phyloP scores from a whole-genome alignment of 305 asterid genomes.

The Petunia hybrid region DNA sequence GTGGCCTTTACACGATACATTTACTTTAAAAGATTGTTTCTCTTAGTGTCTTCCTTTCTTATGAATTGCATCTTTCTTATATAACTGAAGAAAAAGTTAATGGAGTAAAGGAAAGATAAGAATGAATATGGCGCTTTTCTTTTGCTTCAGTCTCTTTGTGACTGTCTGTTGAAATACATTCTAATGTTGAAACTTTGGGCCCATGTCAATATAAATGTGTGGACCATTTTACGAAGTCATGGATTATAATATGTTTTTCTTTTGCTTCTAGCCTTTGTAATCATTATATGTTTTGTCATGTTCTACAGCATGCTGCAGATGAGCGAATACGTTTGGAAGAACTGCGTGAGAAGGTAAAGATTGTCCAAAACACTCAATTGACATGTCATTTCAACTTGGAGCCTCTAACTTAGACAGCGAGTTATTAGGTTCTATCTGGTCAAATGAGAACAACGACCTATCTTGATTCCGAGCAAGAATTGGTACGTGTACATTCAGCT shows the following conservation, averaged over 20 bases:
- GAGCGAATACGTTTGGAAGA: constrained; percentile 96
- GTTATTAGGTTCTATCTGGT: constrained; percentile 79
- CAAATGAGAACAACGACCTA: constrained; percentile 69
- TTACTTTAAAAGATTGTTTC: constrained; percentile 24
- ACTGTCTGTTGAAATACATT: neutral
- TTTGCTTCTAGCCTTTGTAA: constrained; percentile 30
- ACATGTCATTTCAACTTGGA: constrained; percentile 30
- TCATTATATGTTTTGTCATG: constrained; percentile 36
- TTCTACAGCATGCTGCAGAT: constrained; percentile 96
- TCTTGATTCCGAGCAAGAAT: constrained; percentile 77
- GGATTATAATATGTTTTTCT: constrained; percentile 30
- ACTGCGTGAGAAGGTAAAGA: constrained; percentile 78
- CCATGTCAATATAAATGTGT: neutral
- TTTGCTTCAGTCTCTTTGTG: constrained; percentile 15
- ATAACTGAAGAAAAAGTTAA: neutral
- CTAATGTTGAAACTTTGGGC: neutral
- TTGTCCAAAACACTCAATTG: constrained; percentile 32
- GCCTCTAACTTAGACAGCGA: constrained; percentile 26
- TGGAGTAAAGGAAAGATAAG: no score
- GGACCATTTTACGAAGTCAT: constrained; percentile 24
- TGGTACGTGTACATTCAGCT: constrained; percentile 59
- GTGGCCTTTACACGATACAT: neutral
- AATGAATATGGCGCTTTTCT: constrained; percentile 17
- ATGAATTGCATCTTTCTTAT: neutral
- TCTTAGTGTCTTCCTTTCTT: neutral